phyloP scores from a whole-genome alignment of 1,139 yeast genomes.

The Geotrichum citri-aurantii region DNA sequence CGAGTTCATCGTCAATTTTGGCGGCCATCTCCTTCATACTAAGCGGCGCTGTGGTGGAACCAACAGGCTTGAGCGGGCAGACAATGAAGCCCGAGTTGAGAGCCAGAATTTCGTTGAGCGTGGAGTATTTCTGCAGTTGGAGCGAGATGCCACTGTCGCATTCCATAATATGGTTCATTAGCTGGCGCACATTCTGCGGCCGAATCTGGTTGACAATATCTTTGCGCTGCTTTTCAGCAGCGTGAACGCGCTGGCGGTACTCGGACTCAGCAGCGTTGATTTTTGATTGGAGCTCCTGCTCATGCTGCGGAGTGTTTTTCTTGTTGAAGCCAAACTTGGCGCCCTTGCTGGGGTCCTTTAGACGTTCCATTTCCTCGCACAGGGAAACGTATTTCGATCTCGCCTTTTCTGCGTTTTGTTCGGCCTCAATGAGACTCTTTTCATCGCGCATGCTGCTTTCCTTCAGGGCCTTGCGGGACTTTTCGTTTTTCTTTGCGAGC shows the following conservation, averaged over 20 bases:
- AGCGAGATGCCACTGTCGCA: constrained; percentile 84
- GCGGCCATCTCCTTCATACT: constrained; percentile 75
- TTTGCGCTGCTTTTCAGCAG: constrained; percentile 67
- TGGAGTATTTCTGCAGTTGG: constrained; percentile 82
- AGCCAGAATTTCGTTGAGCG: constrained; percentile 75
- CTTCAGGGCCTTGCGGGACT: constrained; percentile 67
- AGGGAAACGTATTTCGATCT: constrained; percentile 71
- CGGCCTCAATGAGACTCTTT: constrained; percentile 76
- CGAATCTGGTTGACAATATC: constrained; percentile 68
- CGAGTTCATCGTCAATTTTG: constrained; percentile 75
- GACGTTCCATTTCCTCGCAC: constrained; percentile 81
- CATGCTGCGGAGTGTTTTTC: constrained; percentile 82
- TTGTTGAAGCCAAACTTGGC: constrained; percentile 65
- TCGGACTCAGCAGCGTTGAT: constrained; percentile 82
- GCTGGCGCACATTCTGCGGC: constrained; percentile 66
- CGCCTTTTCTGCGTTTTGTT: constrained; percentile 81
- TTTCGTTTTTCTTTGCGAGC: constrained; percentile 59
- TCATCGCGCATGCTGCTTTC: constrained; percentile 80
- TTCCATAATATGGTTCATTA: constrained; percentile 74
- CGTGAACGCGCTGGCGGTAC: constrained; percentile 67
- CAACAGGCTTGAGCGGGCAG: constrained; percentile 53
- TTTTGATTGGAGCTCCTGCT: constrained; percentile 77
- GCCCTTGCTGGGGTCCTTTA: constrained; percentile 71
- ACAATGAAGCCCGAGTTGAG: constrained; percentile 82
- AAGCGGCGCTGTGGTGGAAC: constrained; percentile 38